A percentile compares a stretch with the other conserved stretches of the same genome.
These are phyloP conservation scores for Rhynchosporium graminicola DNA, from an alignment of 2,329 filamentous ascomycete species.

Conservation along the genomic window DNA sequence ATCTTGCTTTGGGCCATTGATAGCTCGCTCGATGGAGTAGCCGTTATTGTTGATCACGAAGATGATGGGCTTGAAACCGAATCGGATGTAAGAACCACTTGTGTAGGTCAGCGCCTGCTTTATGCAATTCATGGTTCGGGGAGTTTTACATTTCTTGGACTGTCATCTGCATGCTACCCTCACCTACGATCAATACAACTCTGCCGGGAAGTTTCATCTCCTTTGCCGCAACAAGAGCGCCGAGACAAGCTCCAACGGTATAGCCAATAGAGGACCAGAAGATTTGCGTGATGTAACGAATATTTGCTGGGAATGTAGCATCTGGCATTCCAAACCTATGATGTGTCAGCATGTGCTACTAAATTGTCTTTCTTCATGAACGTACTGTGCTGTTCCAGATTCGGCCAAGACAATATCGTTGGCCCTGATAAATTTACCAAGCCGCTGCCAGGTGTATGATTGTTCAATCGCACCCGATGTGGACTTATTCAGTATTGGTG, in stretches of 20 bases:
- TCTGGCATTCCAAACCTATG: conserved; percentile 49
- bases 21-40: conserved; percentile 59
- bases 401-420: conserved; percentile 59
- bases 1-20: conserved; percentile 53
- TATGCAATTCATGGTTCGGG: too few relatives aligned
- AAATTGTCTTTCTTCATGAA: too few relatives aligned
- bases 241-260: conserved; percentile 58
- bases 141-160: conserved; percentile 56
- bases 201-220: conserved; percentile 47
- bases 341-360: neutral
- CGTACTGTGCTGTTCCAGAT: conserved; percentile 55
- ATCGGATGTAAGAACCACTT: conserved; percentile 15
- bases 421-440: conserved; percentile 49
- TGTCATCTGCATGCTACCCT: conserved; percentile 67
- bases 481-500: conserved; percentile 25
- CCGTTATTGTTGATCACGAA: conserved; percentile 61
- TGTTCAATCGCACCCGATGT: conserved; percentile 47
- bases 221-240: conserved; percentile 55
- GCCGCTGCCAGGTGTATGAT: conserved; percentile 50
- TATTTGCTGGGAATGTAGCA: conserved; percentile 51
- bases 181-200: conserved; percentile 60
- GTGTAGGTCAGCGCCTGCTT: neutral
- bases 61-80: conserved; percentile 45
- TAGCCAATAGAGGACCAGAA: conserved; percentile 64
- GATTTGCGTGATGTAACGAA: conserved; percentile 50